Base-by-base conservation (phyloP, 441 rosid genomes). In the Adansonia grandidieri region DNA sequence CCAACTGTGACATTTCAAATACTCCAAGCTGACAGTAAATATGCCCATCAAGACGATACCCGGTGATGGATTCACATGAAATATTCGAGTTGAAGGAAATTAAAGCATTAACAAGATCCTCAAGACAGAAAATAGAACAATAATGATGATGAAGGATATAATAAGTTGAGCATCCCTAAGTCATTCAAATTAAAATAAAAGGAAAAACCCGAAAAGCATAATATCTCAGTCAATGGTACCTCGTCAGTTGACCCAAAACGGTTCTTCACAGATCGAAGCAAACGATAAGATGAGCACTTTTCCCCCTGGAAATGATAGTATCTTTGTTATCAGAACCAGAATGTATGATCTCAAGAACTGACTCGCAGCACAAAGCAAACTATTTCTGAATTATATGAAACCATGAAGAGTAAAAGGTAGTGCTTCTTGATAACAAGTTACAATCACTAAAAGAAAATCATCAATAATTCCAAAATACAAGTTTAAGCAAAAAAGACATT, bases 221-320 rank as follows among this genome's bases (percentile, higher is more conserved):
- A 42, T 42, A 64, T 68, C 68, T 74, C 32, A 13, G 56, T 63
- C 65, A 76, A 15, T 24, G 73, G 85, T 80, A 96, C 99, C 93
- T 96, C 97, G 81, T 96, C 97, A 1, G 91, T 92, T 73, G 95
- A 92, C 56, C 98, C 98, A 84, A 90, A 92, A 60, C 98, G 97
- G 78, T 96, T 96, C 90, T 96, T 96, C 80, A 89, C 94, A 5
- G 97, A 85, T 81, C 98, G 91, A 85, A 96, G 98, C 87, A 96
- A 83, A 74, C 98, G 96, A 88, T 90, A 92, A 42, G 97, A 71
- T 37, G 95, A 89, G 82, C 79, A 84, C 82, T 93, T 95, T 83
- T 96, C 97, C 77, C 98, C 98, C 97, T 95, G 78, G 44, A 82
- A 80, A 56, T 71, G 78, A 64, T 54, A 22, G 57, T 7, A 64